These are phyloP conservation scores for Sporothrix humicola DNA, from an alignment of 2,329 filamentous ascomycete species.

Conservation along the genomic window DNA sequence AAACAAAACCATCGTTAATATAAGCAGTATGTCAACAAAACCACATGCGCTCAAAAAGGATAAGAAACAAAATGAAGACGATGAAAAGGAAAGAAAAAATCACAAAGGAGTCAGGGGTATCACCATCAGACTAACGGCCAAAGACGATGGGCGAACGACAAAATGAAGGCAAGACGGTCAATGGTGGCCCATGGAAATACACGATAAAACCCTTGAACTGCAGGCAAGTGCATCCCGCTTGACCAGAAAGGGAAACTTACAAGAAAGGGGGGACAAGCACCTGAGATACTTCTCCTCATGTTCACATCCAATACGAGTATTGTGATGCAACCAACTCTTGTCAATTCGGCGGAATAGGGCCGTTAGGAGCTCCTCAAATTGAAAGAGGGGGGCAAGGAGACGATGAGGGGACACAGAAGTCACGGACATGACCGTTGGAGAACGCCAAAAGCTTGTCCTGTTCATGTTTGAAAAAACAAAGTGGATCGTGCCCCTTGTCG, in stretches of 20 bases:
- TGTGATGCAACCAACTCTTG: background rate
- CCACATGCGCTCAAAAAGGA: no score
- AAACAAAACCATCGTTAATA: background rate
- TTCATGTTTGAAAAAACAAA: background rate
- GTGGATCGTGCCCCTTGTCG: background rate
- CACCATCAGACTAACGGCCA: background rate
- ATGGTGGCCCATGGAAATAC: background rate
- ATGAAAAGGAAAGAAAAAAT: background rate
- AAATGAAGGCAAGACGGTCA: background rate
- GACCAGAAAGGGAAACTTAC: conserved; percentile 1
- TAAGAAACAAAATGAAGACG: background rate
- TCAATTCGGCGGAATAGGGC: background rate
- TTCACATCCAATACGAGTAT: background rate
- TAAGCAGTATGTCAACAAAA: background rate
- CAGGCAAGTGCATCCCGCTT: background rate
- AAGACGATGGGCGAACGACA: background rate
- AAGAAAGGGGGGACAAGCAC: background rate
- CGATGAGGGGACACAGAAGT: background rate
- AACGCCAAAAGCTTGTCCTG: background rate
- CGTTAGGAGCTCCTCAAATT: background rate
- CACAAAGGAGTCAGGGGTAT: background rate
- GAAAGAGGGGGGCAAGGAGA: background rate
- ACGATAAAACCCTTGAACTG: background rate
- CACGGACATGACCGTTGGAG: background rate
- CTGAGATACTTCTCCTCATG: background rate